Percentiles rank a stretch among this genome's conserved stretches.
Evolutionary conservation across 2,329 filamentous ascomycete genomes (phyloP).

Genomic region (Berkeleyomyces basicola): DNA sequence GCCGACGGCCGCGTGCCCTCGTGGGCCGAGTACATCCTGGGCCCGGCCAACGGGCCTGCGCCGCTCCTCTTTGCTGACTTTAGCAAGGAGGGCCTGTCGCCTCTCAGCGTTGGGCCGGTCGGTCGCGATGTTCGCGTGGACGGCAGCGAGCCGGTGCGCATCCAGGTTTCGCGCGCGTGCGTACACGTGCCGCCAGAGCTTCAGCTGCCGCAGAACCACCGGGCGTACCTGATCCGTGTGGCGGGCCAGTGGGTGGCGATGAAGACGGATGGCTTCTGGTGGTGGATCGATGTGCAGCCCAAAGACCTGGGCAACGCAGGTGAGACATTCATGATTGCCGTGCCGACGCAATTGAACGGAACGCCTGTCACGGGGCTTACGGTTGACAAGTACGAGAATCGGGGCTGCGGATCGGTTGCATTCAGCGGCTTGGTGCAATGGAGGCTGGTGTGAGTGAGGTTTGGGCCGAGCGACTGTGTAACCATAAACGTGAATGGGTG

Average conservation of each 20-base stretch:
- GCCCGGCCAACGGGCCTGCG: constrained; percentile 34
- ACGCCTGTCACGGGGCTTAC: constrained; percentile 32
- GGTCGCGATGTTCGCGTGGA: constrained; percentile 39
- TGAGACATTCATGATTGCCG: constrained; percentile 47
- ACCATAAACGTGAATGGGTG: not conserved
- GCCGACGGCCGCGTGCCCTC: constrained; percentile 47
- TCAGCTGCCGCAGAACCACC: not conserved
- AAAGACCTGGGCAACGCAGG: constrained; percentile 51
- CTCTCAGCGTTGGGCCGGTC: constrained; percentile 41
- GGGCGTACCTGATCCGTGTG: constrained; percentile 1
- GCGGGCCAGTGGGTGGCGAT: constrained; percentile 37
- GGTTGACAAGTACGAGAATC: constrained; percentile 28
- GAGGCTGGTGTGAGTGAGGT: constrained; percentile 29
- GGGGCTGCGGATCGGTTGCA: constrained; percentile 1
- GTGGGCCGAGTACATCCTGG: constrained; percentile 73
- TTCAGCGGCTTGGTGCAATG: constrained; percentile 30
- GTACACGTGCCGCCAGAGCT: constrained; percentile 33
- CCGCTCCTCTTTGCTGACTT: constrained; percentile 30
- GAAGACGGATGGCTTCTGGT: constrained; percentile 61
- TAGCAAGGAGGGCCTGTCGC: constrained; percentile 34
- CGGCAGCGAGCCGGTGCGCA: constrained; percentile 44
- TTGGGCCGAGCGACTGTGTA: not conserved
- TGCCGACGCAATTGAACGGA: constrained; percentile 35
- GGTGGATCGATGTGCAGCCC: constrained; percentile 61
- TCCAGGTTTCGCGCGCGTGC: constrained; percentile 66